Evolutionary conservation across 2,329 filamentous ascomycete genomes (phyloP).

Genomic region (Phialophora expanda): DNA sequence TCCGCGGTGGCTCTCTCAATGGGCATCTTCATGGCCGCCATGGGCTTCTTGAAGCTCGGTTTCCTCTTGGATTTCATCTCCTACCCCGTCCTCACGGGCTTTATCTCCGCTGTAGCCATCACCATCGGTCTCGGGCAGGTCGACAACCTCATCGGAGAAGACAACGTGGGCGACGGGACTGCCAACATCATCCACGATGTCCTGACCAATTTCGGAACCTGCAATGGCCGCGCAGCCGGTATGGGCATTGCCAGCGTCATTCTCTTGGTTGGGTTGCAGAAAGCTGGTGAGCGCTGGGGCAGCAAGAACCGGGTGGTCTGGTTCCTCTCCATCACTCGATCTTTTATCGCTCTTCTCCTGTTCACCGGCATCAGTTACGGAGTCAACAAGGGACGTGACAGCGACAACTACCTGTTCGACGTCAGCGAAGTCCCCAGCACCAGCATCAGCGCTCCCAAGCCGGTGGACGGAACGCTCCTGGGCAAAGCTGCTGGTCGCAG

Average conservation of each 20-base stretch:
- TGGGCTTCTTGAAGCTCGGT: slow-evolving; percentile 67
- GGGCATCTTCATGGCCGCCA: slow-evolving; percentile 63
- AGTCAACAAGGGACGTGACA: slow-evolving; percentile 59
- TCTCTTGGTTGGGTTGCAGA: slow-evolving; percentile 62
- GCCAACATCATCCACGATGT: slow-evolving; percentile 65
- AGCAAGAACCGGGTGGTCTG: slow-evolving; percentile 63
- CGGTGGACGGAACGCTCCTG: slow-evolving; percentile 57
- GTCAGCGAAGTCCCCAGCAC: slow-evolving; percentile 63
- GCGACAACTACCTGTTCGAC: slow-evolving; percentile 58
- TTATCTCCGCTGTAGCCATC: slow-evolving; percentile 69
- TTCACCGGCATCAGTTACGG: slow-evolving; percentile 68
- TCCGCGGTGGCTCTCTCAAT: slow-evolving; percentile 68
- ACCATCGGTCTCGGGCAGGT: slow-evolving; percentile 71
- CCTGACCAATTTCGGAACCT: slow-evolving; percentile 61
- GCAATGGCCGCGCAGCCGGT: slow-evolving; percentile 63
- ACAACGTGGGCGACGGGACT: slow-evolving; percentile 57
- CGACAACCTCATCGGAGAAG: slow-evolving; percentile 63
- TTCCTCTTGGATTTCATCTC: slow-evolving; percentile 71
- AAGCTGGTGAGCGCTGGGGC: slow-evolving; percentile 64
- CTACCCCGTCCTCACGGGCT: slow-evolving; percentile 67
- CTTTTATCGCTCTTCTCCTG: slow-evolving; percentile 64
- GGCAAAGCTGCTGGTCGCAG: slow-evolving; percentile 59
- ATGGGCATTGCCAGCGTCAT: slow-evolving; percentile 65
- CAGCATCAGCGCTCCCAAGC: slow-evolving; percentile 58
- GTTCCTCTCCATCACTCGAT: slow-evolving; percentile 64